Evolutionary conservation across 306 rosid genomes (phyloP).

Genomic region (Vicia sativa): DNA sequence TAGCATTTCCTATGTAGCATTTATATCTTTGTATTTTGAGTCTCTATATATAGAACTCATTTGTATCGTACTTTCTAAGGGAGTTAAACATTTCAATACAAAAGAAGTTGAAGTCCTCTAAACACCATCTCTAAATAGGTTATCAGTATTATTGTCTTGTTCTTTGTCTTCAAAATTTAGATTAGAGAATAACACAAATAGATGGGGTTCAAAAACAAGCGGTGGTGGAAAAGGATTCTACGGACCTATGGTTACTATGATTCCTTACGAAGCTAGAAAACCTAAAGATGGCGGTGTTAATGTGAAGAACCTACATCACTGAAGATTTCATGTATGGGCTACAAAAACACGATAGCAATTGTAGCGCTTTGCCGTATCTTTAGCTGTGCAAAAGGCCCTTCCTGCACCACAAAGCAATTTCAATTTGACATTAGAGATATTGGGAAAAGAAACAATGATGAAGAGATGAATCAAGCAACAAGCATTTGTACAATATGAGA

Average conservation of each 20-base stretch:
- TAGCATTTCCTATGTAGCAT: too few species aligned
- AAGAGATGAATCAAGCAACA: too few species aligned
- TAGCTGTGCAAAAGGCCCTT: slow-evolving; percentile 93
- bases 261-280: slow-evolving; percentile 59
- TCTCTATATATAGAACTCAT: too few species aligned
- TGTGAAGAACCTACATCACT: slow-evolving; percentile 57
- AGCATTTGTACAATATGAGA: too few species aligned
- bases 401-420: slow-evolving; percentile 56
- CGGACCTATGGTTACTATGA: slow-evolving; percentile 50
- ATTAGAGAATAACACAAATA: slow-evolving; percentile 8
- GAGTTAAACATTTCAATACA: too few species aligned
- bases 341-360: slow-evolving; percentile 66
- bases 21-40: too few species aligned
- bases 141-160: too few species aligned
- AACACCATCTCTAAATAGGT: too few species aligned
- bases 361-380: slow-evolving; percentile 92
- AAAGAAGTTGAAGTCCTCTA: too few species aligned
- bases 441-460: slow-evolving; percentile 40
- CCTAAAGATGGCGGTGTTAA: slow-evolving; percentile 40
- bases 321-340: slow-evolving; percentile 71
- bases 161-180: too few species aligned
- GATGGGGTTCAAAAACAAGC: slow-evolving; percentile 22
- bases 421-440: slow-evolving; percentile 9
- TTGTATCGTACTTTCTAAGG: too few species aligned
- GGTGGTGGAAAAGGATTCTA: slow-evolving; percentile 53